These are phyloP conservation scores for Mycena pura DNA, from an alignment of 768 basidiomycete genomes.

Conservation along the genomic window DNA sequence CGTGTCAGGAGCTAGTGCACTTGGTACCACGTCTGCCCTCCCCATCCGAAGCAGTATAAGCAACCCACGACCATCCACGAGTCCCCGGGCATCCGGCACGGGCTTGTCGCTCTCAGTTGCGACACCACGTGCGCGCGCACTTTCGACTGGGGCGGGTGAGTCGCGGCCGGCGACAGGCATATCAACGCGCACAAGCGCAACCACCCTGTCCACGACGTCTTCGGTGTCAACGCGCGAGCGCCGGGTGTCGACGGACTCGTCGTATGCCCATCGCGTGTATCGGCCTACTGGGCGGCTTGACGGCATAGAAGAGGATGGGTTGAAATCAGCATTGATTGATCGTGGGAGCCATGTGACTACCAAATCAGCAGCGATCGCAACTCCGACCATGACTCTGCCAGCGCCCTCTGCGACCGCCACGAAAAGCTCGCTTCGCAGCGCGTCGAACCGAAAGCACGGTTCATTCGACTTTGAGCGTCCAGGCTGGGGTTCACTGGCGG, in stretches of 20 bases:
- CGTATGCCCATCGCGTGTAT: conserved; percentile 12
- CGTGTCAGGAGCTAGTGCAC: conserved; percentile 7
- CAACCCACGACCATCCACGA: conserved; percentile 18
- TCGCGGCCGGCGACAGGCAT: conserved; percentile 8
- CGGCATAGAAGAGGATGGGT: conserved; percentile 21
- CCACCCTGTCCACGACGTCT: conserved; percentile 2
- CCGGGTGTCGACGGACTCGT: conserved; percentile 19
- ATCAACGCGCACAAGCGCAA: conserved; percentile 9
- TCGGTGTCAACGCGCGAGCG: conserved; percentile 18
- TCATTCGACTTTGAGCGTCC: conserved; percentile 83
- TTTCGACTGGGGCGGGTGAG: background rate
- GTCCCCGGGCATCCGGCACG: conserved; percentile 3
- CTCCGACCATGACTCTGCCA: conserved; percentile 6
- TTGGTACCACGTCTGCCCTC: background rate
- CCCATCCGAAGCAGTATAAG: conserved; percentile 12
- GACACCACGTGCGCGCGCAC: conserved; percentile 3
- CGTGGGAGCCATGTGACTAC: conserved; percentile 11
- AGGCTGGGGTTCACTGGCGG: conserved; percentile 53
- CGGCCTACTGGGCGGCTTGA: conserved; percentile 5
- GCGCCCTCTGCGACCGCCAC: background rate
- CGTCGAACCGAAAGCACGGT: conserved; percentile 55
- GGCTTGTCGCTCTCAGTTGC: background rate
- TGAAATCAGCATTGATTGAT: no score
- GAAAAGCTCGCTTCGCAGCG: conserved; percentile 10
- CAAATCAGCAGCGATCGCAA: background rate